Conservation (phyloP, 2,329 filamentous ascomycete species). For the Monosporascus sp. region DNA sequence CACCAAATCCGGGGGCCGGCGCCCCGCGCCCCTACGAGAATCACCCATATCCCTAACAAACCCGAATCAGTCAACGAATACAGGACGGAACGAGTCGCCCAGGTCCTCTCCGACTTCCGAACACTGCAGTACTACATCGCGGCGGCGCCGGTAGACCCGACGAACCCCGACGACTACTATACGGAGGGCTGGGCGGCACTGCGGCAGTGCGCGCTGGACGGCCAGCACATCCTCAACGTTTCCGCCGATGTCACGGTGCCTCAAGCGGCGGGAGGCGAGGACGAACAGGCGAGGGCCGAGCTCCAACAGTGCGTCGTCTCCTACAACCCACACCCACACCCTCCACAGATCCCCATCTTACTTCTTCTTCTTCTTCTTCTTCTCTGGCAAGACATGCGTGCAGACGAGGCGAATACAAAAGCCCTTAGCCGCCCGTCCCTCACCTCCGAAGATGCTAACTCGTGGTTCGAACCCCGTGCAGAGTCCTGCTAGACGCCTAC, state of each 20-base stretch:
- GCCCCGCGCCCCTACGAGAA: too few species aligned
- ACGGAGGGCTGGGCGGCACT: conserved; percentile 58
- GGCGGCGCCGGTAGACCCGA: conserved; percentile 48
- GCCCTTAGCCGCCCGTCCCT: conserved; percentile 7
- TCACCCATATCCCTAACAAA: conserved; percentile 10
- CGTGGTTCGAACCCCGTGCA: conserved; percentile 17
- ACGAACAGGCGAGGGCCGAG: conserved; percentile 57
- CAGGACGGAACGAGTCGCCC: conserved; percentile 54
- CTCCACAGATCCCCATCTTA: background rate
- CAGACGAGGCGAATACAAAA: background rate
- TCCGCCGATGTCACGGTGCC: conserved; percentile 58
- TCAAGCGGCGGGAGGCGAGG: conserved; percentile 43
- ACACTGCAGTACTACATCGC: conserved; percentile 59
- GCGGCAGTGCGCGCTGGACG: conserved; percentile 57
- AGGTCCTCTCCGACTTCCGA: conserved; percentile 57
- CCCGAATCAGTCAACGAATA: conserved; percentile 50
- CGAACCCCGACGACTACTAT: conserved; percentile 53
- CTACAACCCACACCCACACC: background rate
- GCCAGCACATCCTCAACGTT: conserved; percentile 59
- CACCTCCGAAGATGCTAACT: background rate
- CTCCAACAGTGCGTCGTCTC: conserved; percentile 49
- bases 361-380: too few species aligned
- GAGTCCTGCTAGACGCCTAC: conserved; percentile 55
- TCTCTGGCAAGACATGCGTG: background rate
- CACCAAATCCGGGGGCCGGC: too few species aligned